Base-by-base conservation (phyloP, 176 grass and related monocot species). In the Juncus effusus region DNA sequence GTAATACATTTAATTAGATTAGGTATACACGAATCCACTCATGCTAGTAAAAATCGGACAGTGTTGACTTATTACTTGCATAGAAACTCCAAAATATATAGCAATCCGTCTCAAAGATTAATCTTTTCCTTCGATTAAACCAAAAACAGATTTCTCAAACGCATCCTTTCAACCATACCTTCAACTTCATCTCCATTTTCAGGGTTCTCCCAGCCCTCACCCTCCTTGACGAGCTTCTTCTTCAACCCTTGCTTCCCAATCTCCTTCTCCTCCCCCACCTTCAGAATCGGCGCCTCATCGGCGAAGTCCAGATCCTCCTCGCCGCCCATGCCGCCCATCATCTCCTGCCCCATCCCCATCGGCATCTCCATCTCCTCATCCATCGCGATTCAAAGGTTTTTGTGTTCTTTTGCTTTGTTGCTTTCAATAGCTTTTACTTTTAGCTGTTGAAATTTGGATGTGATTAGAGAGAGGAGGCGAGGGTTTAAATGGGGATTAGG, bases 221-320 rank as follows among this genome's bases (percentile, higher is more conserved):
- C 88, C 63, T 84, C 88, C 77, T 91, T 96, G 39, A 96, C 65
- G 58, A 96, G 88, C 77, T 86, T 96, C 88, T 96, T 96, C 85
- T 82, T 96, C 14, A 96, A 85, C 19, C 93, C 93, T 69, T 89
- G 62, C 59, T 91, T 91, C 50, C 93, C 88, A 62, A 96, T 56
- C 88, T 96, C 93, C 85, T 96, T 91, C 88, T 96, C 93, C 69
- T 96, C 85, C 15, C 93, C 93, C 14, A 72, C 87, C 77, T 96
- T 84, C 51, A 89, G 3, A 49, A n/a, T 47, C 6, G 86, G 83
- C 37, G 51, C 78, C 3, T 89, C 87, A 42, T 63, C 85, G 75
- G 73, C 76, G 70, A 81, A 78, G 36, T 78, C 76, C 64, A 85
- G 82, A 47, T 47, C 44, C 6, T 47, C 82, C 75, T 78, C n/a